phyloP scores from a whole-genome alignment of 306 rosid species.

The Pterocarpus santalinus region DNA sequence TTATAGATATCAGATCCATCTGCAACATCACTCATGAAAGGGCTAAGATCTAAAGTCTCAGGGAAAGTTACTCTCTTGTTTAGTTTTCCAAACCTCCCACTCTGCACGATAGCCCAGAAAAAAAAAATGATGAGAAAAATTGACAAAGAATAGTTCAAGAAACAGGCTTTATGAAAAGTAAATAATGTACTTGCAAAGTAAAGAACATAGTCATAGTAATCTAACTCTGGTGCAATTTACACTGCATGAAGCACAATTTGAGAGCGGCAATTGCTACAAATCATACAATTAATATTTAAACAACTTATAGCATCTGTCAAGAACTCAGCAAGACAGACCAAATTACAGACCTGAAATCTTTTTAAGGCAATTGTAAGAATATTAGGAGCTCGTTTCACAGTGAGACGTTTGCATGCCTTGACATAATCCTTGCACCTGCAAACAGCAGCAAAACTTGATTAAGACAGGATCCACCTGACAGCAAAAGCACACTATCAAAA shows the following conservation, averaged over 20 bases:
- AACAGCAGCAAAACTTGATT: slow-evolving; percentile 37
- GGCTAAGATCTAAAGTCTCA: slow-evolving; percentile 76
- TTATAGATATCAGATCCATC: slow-evolving; percentile 66
- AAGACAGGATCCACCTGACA: slow-evolving; percentile 28
- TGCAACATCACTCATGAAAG: slow-evolving; percentile 77
- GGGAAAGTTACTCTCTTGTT: slow-evolving; percentile 87
- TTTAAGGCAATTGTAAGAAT: slow-evolving; percentile 88
- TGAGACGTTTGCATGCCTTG: slow-evolving; percentile 84
- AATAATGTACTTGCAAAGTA: not conserved
- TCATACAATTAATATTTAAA: not conserved
- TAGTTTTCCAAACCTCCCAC: slow-evolving; percentile 92
- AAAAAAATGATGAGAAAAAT: not conserved
- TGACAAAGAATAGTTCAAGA: slow-evolving; percentile 21
- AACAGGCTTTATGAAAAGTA: not conserved
- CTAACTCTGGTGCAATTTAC: slow-evolving; percentile 29
- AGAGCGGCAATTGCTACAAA: slow-evolving; percentile 13
- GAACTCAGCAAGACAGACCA: slow-evolving; percentile 36
- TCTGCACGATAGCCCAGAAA: slow-evolving; percentile 55
- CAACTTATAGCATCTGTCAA: slow-evolving; percentile 28
- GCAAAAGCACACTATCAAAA: slow-evolving; percentile 17
- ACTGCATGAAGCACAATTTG: slow-evolving; percentile 7
- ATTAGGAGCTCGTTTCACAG: slow-evolving; percentile 82
- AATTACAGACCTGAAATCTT: slow-evolving; percentile 83
- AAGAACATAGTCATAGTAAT: not conserved
- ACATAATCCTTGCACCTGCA: slow-evolving; percentile 93